phyloP scores from a whole-genome alignment of 805 yeast species.

The Pichia ethanolica region DNA sequence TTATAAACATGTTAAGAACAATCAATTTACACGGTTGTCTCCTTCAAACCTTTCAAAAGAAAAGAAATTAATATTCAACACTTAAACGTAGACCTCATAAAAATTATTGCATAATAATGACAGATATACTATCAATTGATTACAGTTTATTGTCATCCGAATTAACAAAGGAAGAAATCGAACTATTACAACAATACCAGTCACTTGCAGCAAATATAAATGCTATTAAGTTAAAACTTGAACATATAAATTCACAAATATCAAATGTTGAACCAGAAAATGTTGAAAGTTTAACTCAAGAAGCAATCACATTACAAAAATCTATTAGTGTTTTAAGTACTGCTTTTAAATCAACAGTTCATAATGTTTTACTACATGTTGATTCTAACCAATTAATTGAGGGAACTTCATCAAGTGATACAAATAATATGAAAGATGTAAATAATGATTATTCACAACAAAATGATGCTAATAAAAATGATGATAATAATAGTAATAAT shows the following conservation, averaged over 20 bases:
- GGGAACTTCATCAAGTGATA: not conserved
- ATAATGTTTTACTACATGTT: conserved; percentile 13
- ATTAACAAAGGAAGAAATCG: conserved; percentile 23
- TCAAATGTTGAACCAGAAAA: not conserved
- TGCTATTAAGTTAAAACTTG: conserved; percentile 19
- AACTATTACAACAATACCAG: conserved; percentile 34
- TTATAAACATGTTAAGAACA: too few species aligned
- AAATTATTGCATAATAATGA: not conserved
- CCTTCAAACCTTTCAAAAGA: too few species aligned
- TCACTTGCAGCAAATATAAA: conserved; percentile 28
- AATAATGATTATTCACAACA: too few species aligned
- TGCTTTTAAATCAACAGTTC: conserved; percentile 24
- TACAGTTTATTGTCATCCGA: conserved; percentile 1
- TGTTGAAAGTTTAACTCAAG: not conserved
- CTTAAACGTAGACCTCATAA: too few species aligned
- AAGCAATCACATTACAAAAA: conserved; percentile 8
- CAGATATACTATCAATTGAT: conserved; percentile 6
- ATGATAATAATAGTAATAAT: not conserved
- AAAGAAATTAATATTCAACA: too few species aligned
- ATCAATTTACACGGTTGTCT: too few species aligned
- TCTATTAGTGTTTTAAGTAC: conserved; percentile 24
- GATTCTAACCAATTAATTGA: conserved; percentile 4
- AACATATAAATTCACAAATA: conserved; percentile 12
- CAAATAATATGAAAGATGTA: too few species aligned
- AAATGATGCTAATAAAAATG: not conserved